Evolutionary conservation across 129 eudicot species (phyloP), one percentile per base, ranked within the genome.

Genomic region (Pulicaria dysenterica): DNA sequence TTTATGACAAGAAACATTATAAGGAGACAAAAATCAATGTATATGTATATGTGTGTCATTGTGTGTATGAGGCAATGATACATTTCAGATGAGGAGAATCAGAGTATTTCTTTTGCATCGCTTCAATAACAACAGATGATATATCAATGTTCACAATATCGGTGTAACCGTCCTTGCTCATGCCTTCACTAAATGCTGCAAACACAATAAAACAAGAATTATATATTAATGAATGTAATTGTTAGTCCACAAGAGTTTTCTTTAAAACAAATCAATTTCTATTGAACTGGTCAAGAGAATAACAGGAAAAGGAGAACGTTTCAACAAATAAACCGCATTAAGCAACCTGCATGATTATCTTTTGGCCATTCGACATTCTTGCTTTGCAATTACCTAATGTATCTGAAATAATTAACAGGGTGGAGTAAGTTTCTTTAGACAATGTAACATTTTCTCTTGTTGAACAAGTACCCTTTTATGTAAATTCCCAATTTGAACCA

Each of bases 151-250:
- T 92, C 74, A 85, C 85, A 39, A 92, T 85, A 66, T 89, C 86
- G 49, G 56, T 78, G 73, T 87, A 92, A 61, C 92, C 98, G 85
- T 92, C 92, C 76, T 85, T 83, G 75, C 80, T 89, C 98, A 92
- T 83, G 74, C 87, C 92, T 84, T 92, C 96, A 73, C 98, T 89
- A 74, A 92, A 92, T 24, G 95, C 98, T 92, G 87, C 88, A 80
- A 77, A 76, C 44, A 78, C 67, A 40, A 38, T 58, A 5, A 38
- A 41, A 14, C 5, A 68, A 5, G 58, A 45, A 24, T 24, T 24
- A 50, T 58, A 8, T 57, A 46, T 40, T 16, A 31, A 5, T 77
- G 42, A 38, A 59, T 3, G 61, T 53, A 7, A 72, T 42, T 11
- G 17, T n/a, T 71, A 17, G 58, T 39, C 66, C 60, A 48, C 16